Percentiles rank a stretch among this genome's conserved stretches.
Evolutionary conservation across 352 stramenopile genomes (phyloP).

Genomic region (Vaucheria bursata): DNA sequence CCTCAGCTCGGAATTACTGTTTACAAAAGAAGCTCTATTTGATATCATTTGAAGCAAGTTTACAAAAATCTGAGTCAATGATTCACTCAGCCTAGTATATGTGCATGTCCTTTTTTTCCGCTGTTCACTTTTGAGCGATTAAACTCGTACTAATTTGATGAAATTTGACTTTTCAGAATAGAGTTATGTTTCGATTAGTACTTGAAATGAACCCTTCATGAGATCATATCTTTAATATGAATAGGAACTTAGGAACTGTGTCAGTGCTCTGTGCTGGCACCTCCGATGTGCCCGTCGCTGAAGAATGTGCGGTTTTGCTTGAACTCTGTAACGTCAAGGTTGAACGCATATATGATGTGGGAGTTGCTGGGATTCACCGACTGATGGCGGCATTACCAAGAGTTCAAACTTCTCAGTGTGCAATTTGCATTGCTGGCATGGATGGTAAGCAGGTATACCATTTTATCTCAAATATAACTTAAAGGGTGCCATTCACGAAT

Average conservation of each 20-base stretch:
- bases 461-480: too few relatives aligned
- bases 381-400: conserved; percentile 52
- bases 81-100: too few relatives aligned
- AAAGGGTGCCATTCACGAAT: too few relatives aligned
- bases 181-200: background rate
- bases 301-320: conserved; percentile 87
- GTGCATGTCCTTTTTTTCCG: too few relatives aligned
- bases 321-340: conserved; percentile 75
- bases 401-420: conserved; percentile 35
- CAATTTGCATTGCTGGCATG: conserved; percentile 90
- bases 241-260: conserved; percentile 36
- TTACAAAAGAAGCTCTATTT: too few relatives aligned
- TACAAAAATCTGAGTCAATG: too few relatives aligned
- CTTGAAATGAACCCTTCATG: background rate
- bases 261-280: conserved; percentile 86
- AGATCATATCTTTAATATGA: too few relatives aligned
- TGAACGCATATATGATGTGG: conserved; percentile 74
- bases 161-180: background rate
- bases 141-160: background rate
- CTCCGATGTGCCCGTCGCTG: conserved; percentile 85
- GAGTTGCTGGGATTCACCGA: conserved; percentile 75
- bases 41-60: too few relatives aligned
- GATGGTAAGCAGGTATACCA: conserved; percentile 59
- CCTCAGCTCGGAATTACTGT: too few relatives aligned
- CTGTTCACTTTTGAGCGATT: too few relatives aligned